phyloP scores from a whole-genome alignment of 169 alveolate genomes.

The Cryptosporidium tyzzeri region DNA sequence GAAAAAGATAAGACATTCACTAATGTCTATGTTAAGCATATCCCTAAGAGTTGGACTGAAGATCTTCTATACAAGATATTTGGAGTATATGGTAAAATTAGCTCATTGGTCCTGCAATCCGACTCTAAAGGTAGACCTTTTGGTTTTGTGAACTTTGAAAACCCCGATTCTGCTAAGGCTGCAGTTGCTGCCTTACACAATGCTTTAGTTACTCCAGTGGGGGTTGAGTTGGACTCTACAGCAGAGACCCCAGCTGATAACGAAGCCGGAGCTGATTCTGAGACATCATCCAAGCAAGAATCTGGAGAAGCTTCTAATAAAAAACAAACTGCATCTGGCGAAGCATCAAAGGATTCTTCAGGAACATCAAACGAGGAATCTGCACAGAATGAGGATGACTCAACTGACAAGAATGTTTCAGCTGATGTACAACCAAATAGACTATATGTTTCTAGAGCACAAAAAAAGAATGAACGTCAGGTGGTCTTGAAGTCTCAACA shows the following conservation, averaged over 20 bases:
- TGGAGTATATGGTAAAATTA: slow-evolving; percentile 90
- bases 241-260: not conserved
- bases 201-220: slow-evolving; percentile 81
- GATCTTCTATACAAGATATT: slow-evolving; percentile 82
- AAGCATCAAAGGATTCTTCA: not conserved
- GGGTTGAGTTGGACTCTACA: slow-evolving; percentile 65
- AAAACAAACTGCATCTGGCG: not conserved
- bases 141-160: slow-evolving; percentile 90
- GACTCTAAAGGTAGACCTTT: slow-evolving; percentile 89
- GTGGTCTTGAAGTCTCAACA: slow-evolving; percentile 89
- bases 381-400: slow-evolving; percentile 42
- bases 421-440: slow-evolving; percentile 81
- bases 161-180: slow-evolving; percentile 87
- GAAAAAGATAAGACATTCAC: slow-evolving; percentile 82
- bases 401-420: slow-evolving; percentile 49
- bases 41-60: slow-evolving; percentile 91
- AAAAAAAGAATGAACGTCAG: slow-evolving; percentile 89
- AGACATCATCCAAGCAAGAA: slow-evolving; percentile 36
- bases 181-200: slow-evolving; percentile 91
- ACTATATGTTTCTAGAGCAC: slow-evolving; percentile 90
- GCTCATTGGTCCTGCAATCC: slow-evolving; percentile 86
- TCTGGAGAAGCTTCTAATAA: slow-evolving; percentile 19
- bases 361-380: slow-evolving; percentile 39
- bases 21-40: slow-evolving; percentile 92
- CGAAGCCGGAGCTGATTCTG: slow-evolving; percentile 13